phyloP scores from a whole-genome alignment of 306 rosid genomes.

The Oxytropis ochrocephala region DNA sequence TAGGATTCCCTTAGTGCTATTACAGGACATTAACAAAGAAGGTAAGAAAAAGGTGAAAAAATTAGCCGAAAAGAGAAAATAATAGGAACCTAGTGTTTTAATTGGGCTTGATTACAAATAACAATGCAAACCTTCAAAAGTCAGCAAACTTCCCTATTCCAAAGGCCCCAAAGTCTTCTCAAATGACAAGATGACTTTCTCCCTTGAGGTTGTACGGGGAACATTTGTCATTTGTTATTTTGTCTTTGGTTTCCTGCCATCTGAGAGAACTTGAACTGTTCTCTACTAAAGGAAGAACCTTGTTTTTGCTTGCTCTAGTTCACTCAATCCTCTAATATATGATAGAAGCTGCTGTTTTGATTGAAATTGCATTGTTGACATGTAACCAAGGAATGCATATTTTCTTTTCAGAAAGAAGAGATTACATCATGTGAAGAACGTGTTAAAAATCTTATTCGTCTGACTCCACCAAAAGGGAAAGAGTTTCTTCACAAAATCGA shows the following conservation, averaged over 20 bases:
- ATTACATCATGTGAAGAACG: constrained; percentile 77
- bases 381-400: neutral
- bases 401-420: constrained; percentile 73
- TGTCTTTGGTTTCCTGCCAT: neutral
- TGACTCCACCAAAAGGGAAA: constrained; percentile 86
- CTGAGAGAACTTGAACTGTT: neutral
- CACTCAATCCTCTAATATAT: neutral
- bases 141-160: too few species aligned
- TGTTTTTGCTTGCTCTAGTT: neutral
- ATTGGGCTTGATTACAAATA: too few species aligned
- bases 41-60: too few species aligned
- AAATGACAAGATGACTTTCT: too few species aligned
- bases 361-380: neutral
- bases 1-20: too few species aligned
- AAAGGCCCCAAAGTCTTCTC: too few species aligned
- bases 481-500: constrained; percentile 78
- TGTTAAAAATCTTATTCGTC: constrained; percentile 72
- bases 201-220: too few species aligned
- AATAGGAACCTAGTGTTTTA: too few species aligned
- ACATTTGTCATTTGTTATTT: neutral
- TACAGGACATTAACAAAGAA: too few species aligned
- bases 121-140: too few species aligned
- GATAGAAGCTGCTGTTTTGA: constrained; percentile 4
- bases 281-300: neutral
- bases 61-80: too few species aligned